Evolutionary conservation across 495 filamentous ascomycete genomes (phyloP).

Genomic region (Bacidia rubella): DNA sequence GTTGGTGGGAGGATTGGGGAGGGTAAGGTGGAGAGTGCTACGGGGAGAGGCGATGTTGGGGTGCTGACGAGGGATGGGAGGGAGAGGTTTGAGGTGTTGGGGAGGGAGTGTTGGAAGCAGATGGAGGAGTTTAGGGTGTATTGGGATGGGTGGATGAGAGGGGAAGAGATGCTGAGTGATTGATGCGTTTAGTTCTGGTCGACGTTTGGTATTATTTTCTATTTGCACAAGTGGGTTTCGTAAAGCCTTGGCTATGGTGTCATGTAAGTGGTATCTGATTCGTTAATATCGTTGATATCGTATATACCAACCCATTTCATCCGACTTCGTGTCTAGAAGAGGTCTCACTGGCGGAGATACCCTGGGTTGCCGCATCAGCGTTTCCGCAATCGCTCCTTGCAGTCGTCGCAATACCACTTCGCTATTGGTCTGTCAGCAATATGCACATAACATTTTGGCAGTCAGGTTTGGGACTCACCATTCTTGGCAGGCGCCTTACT

Average conservation of each 20-base stretch:
- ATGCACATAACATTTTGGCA: not conserved
- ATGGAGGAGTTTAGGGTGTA: constrained; percentile 69
- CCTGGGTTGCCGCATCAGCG: not conserved
- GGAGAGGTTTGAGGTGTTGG: constrained; percentile 60
- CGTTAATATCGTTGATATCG: not conserved
- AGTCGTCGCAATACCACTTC: constrained; percentile 87
- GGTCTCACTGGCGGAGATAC: too few species aligned
- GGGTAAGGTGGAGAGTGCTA: constrained; percentile 28
- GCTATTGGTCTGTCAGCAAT: constrained; percentile 31
- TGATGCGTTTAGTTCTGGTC: not conserved
- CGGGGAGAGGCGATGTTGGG: constrained; percentile 38
- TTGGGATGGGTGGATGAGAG: constrained; percentile 58
- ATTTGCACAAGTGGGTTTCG: not conserved
- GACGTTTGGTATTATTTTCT: not conserved
- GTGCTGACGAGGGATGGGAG: constrained; percentile 45
- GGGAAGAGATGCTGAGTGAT: constrained; percentile 7
- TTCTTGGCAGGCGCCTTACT: constrained; percentile 73
- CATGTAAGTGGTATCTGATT: not conserved
- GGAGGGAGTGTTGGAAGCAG: constrained; percentile 59
- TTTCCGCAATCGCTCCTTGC: constrained; percentile 50
- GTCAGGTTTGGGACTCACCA: constrained; percentile 41
- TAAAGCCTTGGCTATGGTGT: not conserved
- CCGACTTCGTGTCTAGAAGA: not conserved
- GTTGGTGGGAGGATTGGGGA: constrained; percentile 54
- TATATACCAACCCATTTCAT: not conserved